Evolutionary conservation across 345 rosid genomes (phyloP).

Genomic region (Lepidium sativum): DNA sequence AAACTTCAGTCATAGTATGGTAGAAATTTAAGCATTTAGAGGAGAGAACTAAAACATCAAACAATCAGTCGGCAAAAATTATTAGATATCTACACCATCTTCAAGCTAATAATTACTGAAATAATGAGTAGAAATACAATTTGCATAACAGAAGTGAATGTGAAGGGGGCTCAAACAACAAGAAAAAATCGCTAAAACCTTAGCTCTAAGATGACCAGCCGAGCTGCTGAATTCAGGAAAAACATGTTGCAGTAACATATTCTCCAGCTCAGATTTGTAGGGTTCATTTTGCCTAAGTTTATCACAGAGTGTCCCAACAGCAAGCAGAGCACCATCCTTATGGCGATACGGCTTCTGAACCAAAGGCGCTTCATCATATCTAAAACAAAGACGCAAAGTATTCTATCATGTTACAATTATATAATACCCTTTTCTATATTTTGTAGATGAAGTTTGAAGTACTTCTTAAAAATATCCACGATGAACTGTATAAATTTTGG

Average conservation of each 20-base stretch:
- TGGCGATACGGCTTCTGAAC: slow-evolving; percentile 76
- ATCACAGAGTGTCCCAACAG: slow-evolving; percentile 98
- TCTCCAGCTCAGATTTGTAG: slow-evolving; percentile 85
- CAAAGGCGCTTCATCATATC: slow-evolving; percentile 70
- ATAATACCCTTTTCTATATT: neutral
- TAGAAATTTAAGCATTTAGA: neutral
- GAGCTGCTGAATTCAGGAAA: slow-evolving; percentile 94
- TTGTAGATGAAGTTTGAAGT: slow-evolving; percentile 4
- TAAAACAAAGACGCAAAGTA: slow-evolving; percentile 25
- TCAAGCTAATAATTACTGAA: neutral
- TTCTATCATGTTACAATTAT: neutral
- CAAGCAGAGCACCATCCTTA: slow-evolving; percentile 98
- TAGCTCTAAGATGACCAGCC: slow-evolving; percentile 95
- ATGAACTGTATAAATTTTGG: slow-evolving; percentile 73
- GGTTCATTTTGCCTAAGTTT: slow-evolving; percentile 94
- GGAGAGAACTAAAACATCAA: neutral
- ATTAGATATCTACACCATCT: neutral
- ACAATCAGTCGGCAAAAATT: neutral
- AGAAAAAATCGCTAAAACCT: slow-evolving; percentile 42
- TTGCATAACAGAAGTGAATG: slow-evolving; percentile 1
- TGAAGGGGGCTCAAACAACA: neutral
- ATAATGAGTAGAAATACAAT: neutral
- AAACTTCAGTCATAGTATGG: neutral
- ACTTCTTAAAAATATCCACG: slow-evolving; percentile 76
- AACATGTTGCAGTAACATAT: slow-evolving; percentile 93